phyloP scores from a whole-genome alignment of 768 basidiomycete genomes.

The Mycena albidolilacea region DNA sequence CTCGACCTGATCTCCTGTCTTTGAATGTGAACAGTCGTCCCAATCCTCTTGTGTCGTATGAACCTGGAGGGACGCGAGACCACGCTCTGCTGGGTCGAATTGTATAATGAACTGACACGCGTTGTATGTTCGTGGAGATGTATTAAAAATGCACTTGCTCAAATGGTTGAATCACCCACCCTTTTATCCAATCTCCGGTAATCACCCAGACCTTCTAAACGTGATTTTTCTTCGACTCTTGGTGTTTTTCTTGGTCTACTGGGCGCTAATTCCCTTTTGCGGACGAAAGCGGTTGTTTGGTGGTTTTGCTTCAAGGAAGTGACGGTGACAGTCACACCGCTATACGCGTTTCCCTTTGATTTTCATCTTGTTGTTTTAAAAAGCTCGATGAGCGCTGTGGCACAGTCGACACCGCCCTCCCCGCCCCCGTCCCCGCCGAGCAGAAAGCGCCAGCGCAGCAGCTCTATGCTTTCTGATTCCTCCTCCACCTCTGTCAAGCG shows the following conservation, averaged over 20 bases:
- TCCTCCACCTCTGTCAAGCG: constrained; percentile 86
- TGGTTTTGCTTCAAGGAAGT: background rate
- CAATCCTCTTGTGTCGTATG: constrained; percentile 36
- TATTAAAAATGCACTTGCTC: too few species aligned
- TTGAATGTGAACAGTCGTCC: constrained; percentile 27
- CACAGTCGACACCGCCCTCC: too few species aligned
- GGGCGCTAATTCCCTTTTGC: background rate
- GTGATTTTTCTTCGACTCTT: background rate
- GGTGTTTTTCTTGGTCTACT: background rate
- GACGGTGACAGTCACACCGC: background rate
- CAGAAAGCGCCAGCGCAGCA: constrained; percentile 82
- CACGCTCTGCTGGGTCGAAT: constrained; percentile 21
- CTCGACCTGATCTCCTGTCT: constrained; percentile 38
- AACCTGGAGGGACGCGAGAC: background rate
- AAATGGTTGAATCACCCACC: too few species aligned
- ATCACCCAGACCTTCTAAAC: background rate
- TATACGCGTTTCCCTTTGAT: constrained; percentile 43
- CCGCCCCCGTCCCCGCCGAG: constrained; percentile 60
- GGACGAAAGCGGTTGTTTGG: constrained; percentile 11
- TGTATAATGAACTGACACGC: background rate
- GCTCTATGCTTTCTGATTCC: constrained; percentile 81
- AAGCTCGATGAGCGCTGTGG: constrained; percentile 47
- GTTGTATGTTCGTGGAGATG: background rate
- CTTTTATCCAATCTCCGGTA: too few species aligned
- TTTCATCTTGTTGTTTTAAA: constrained; percentile 6